These are phyloP conservation scores for Karstenula rhodostoma DNA, from an alignment of 2,329 filamentous ascomycete species.

Conservation along the genomic window DNA sequence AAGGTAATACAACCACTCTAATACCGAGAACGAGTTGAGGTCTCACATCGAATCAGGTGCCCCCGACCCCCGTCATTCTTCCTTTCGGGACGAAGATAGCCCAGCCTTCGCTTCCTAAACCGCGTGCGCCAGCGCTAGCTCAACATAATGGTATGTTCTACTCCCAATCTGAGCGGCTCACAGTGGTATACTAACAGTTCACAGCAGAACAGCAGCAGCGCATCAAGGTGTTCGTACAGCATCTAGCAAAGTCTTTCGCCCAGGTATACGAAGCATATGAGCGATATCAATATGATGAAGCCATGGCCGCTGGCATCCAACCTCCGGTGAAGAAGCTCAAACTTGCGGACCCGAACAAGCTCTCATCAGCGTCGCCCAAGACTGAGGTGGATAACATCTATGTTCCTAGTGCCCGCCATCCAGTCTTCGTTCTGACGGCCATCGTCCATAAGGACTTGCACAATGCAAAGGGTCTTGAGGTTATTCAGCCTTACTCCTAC, in stretches of 20 bases:
- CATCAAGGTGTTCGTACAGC: neutral
- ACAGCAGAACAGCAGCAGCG: neutral
- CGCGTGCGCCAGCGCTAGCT: neutral
- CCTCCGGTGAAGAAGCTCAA: conserved; percentile 16
- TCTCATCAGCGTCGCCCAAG: neutral
- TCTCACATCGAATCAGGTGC: neutral
- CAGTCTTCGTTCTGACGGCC: neutral
- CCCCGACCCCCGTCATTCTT: neutral
- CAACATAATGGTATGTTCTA: neutral
- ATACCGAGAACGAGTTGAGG: neutral
- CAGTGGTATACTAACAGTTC: neutral
- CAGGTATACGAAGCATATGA: conserved; percentile 16
- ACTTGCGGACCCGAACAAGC: neutral
- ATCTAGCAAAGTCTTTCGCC: conserved; percentile 1
- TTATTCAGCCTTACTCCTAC: conserved; percentile 5
- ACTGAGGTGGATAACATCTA: neutral
- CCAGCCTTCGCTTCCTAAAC: neutral
- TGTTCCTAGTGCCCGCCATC: neutral
- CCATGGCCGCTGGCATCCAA: neutral
- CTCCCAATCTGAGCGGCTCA: neutral
- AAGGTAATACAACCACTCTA: neutral
- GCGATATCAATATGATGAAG: conserved; percentile 1
- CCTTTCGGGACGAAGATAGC: neutral
- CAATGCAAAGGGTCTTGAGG: conserved; percentile 1
- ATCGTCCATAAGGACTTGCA: neutral